Base-by-base conservation (phyloP, 2,329 filamentous ascomycete genomes). In the Juglanconis oblonga region DNA sequence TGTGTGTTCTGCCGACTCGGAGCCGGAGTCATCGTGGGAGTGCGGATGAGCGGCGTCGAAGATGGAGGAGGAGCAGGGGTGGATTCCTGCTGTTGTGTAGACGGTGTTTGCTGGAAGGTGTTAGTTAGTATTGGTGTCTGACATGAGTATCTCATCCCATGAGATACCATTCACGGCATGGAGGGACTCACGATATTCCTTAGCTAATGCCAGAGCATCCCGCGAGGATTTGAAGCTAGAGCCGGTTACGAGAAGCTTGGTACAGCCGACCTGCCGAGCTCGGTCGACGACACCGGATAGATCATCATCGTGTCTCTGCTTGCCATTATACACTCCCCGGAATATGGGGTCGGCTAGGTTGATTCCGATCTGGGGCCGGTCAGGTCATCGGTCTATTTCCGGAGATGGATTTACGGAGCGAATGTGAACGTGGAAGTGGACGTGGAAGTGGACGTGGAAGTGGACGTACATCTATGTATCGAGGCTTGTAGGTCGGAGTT, bases 341-440 rank as follows among this genome's bases (percentile, higher is more conserved):
- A 94, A 99, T 62, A 97, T 91, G 55, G 91, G 90, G 70, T 99
- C 95, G 56, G 93, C 90, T 58, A 99, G 84, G 74, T 99, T 99
- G 80, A 99, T 97, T 60, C 94, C 95, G 70, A 99, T 88, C 86
- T 88, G 57, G 33, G 35, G 40, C 57, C 40, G 50, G 61, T 60
- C 61, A 62, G 61, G 45, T 55, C 52, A 48, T 61, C n/a, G 3
- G 8, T 57, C 44, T 24, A 33, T 33, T 11, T 17, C 14, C 33
- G 62, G 17, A 40, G 5, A 52, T 48, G 58, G 52, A 55, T 47
- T 32, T 55, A 47, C 52, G 32, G 57, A 49, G 51, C 49, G 33
- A 38, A 24, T 24, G 24, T 24, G 17, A 2, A 24, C 17, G 17
- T 24, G 17, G 17, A 24, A 24, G 17, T 24, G 24, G 24, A 24